phyloP scores from a whole-genome alignment of 2,329 filamentous ascomycete genomes.

The Phialocephala subalpina region DNA sequence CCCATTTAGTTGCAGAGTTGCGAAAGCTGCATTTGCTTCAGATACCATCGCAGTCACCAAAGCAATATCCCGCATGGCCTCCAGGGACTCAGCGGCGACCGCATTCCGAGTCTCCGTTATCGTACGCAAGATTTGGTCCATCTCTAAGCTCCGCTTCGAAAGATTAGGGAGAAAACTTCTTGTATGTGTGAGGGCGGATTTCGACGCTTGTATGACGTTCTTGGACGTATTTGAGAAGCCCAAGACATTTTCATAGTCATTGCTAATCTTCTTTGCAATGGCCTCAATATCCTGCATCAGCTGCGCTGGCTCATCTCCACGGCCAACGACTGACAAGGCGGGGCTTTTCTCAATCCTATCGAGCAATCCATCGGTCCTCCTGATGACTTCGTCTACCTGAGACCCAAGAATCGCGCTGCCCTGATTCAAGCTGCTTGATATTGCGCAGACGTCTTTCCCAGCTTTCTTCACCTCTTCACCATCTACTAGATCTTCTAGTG shows the following conservation, averaged over 20 bases:
- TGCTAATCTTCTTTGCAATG: slow-evolving; percentile 84
- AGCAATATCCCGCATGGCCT: slow-evolving; percentile 84
- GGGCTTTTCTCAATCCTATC: slow-evolving; percentile 68
- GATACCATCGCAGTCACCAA: slow-evolving; percentile 79
- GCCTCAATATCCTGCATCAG: slow-evolving; percentile 87
- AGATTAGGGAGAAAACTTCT: slow-evolving; percentile 67
- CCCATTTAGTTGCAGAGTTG: slow-evolving; percentile 73
- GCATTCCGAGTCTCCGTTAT: slow-evolving; percentile 72
- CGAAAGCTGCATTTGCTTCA: slow-evolving; percentile 75
- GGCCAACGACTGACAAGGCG: slow-evolving; percentile 61
- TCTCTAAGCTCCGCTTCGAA: slow-evolving; percentile 62
- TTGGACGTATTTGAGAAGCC: slow-evolving; percentile 73
- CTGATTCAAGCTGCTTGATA: slow-evolving; percentile 65
- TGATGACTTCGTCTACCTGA: slow-evolving; percentile 65
- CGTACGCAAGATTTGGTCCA: slow-evolving; percentile 66
- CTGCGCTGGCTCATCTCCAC: slow-evolving; percentile 69
- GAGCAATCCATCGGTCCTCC: slow-evolving; percentile 67
- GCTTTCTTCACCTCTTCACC: slow-evolving; percentile 76
- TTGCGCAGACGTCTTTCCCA: slow-evolving; percentile 67
- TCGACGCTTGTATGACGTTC: slow-evolving; percentile 68
- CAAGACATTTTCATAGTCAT: slow-evolving; percentile 82
- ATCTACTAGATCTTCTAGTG: slow-evolving; percentile 80
- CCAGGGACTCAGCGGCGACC: slow-evolving; percentile 69
- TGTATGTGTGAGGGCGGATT: slow-evolving; percentile 69
- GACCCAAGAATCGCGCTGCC: slow-evolving; percentile 69